Percentiles rank a stretch among this genome's conserved stretches.
phyloP scores from a whole-genome alignment of 139 green algal genomes.

The Chlamydomonas applanata region DNA sequence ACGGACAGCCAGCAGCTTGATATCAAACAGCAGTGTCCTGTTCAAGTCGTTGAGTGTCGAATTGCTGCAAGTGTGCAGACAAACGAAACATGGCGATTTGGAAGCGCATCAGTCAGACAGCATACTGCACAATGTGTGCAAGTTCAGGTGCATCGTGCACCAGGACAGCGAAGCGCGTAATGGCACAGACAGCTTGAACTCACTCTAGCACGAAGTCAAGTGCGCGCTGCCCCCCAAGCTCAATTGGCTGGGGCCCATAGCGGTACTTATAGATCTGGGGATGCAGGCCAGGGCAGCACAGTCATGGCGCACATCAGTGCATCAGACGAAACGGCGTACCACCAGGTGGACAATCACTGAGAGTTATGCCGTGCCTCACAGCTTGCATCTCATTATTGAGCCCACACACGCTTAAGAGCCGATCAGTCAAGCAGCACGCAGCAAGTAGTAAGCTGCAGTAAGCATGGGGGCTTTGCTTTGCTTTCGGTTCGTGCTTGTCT shows the following conservation, averaged over 20 bases:
- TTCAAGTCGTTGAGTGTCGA: conserved; percentile 57
- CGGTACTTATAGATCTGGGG: conserved; percentile 27
- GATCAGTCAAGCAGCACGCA: no score
- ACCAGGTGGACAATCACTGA: no score
- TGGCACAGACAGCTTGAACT: neutral
- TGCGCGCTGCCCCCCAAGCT: conserved; percentile 73
- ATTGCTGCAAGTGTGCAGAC: conserved; percentile 19
- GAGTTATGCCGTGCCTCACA: no score
- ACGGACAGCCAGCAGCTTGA: conserved; percentile 73
- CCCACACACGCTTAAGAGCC: no score
- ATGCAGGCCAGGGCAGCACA: conserved; percentile 1
- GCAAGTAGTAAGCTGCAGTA: no score
- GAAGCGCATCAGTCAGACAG: neutral
- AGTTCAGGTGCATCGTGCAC: no score
- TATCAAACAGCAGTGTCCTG: conserved; percentile 84
- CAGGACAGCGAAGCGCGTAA: conserved; percentile 27
- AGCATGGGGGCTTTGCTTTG: no score
- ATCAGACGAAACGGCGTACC: no score
- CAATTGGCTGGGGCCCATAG: conserved; percentile 50
- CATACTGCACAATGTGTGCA: conserved; percentile 41
- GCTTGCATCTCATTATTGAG: no score
- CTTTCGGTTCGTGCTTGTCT: no score
- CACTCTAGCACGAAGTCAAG: conserved; percentile 85
- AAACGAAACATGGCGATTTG: neutral
- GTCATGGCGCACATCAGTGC: no score